Base-by-base conservation (phyloP, 1,284 basidiomycete genomes). In the Puccinia novopanici region DNA sequence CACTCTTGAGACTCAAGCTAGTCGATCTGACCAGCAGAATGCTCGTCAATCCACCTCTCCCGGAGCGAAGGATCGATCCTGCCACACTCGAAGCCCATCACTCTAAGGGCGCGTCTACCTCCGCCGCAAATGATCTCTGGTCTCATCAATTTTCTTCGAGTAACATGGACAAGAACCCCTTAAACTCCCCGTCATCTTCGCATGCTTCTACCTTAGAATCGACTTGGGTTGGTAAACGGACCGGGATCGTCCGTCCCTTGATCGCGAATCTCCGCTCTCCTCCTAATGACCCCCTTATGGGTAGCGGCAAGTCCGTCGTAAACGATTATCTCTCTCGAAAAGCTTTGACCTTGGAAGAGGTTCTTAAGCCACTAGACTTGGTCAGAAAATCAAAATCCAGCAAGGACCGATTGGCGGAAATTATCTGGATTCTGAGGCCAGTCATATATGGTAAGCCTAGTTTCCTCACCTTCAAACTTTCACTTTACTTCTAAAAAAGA, bases 21-120 rank as follows among this genome's bases (percentile, higher is more conserved):
- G 83, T 87, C 30, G 83, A 83, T 17, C 82, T 86, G 34, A 86
- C 87, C 6, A 82, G 82, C 0, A 82, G 87, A 15, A 84, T 86
- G 72, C 77, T 83, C 15, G 83, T 87, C 8, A 81, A 86, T 48
- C 86, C 86, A 3, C 82, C 83, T n/a, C 82, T 85, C 37, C 82
- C 84, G 2, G 84, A 85, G 73, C 74, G 84, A 24, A 83, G 80
- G 22, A 81, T 84, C 42, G 84, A 85, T 76, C 84, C 84, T 37
- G 57, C 30, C 77, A 82, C 54, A 30, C 68, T 68, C 45, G 74
- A 81, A 42, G 57, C 57, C 4, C 79, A 65, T 19, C 80, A 50
- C 37, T 70, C 71, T 19, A 61, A 15, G 10, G 40, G 24, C 40
- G 17, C 50, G 15, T 15, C 65, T 27, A 19, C 70, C 13, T 22